Evolutionary conservation across 108 stramenopile species (phyloP).

Genomic region (Stephanodiscus triporus): DNA sequence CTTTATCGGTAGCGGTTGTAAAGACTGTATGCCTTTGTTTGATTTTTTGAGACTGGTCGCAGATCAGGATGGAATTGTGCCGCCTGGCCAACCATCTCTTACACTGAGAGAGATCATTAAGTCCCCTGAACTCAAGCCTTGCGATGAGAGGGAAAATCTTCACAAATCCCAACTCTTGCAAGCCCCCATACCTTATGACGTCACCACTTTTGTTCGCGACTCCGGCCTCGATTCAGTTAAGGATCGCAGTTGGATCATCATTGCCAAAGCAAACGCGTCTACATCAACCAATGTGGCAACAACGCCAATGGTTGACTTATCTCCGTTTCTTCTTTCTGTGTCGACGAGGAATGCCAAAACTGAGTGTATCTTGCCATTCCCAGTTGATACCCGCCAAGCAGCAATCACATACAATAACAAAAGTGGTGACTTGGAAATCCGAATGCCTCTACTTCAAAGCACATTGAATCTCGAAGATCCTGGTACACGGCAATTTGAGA

Average conservation of each 20-base stretch:
- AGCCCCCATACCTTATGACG: conserved; percentile 17
- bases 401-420: conserved; percentile 7
- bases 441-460: conserved; percentile 33
- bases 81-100: conserved; percentile 1
- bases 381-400: conserved; percentile 24
- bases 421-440: conserved; percentile 21
- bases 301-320: conserved; percentile 15
- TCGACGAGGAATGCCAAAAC: conserved; percentile 22
- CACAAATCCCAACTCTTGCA: conserved; percentile 36
- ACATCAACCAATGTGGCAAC: neutral
- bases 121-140: conserved; percentile 25
- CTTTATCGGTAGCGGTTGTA: conserved; percentile 7
- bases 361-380: conserved; percentile 42
- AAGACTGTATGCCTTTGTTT: conserved; percentile 2
- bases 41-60: conserved; percentile 26
- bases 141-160: neutral
- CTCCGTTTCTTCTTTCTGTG: conserved; percentile 23
- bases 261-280: conserved; percentile 23
- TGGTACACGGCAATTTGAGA: conserved; percentile 41
- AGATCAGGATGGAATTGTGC: neutral
- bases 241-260: neutral
- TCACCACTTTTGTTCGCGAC: neutral
- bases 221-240: neutral
- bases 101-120: conserved; percentile 15
- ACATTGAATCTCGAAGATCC: conserved; percentile 27